phyloP scores from a whole-genome alignment of 2,329 filamentous ascomycete genomes.

The Zymoseptoria tritici region DNA sequence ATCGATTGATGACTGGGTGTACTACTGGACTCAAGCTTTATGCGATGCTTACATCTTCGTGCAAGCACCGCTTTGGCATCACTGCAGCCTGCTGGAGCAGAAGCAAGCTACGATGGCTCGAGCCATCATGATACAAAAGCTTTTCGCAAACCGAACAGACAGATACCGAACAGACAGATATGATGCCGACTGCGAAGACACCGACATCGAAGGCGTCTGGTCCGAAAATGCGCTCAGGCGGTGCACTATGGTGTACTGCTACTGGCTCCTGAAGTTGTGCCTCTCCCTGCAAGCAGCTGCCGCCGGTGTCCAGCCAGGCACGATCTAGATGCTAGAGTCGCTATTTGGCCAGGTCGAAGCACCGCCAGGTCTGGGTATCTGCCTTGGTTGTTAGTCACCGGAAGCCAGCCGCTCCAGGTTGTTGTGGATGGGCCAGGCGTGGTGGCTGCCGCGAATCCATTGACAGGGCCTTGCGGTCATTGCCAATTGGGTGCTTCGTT shows the following conservation, averaged over 20 bases:
- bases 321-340: background rate
- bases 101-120: background rate
- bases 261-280: background rate
- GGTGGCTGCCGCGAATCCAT: background rate
- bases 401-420: background rate
- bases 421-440: background rate
- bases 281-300: background rate
- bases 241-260: background rate
- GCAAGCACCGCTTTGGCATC: background rate
- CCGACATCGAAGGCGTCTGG: background rate
- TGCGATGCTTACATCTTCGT: background rate
- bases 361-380: background rate
- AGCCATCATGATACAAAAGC: background rate
- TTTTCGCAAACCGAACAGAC: background rate
- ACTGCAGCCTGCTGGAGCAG: background rate
- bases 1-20: background rate
- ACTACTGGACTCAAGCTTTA: background rate
- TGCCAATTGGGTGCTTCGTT: background rate
- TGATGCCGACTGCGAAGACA: background rate
- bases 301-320: background rate
- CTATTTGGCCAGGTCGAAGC: background rate
- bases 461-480: background rate
- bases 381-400: background rate
- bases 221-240: background rate
- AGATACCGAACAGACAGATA: background rate